Evolutionary conservation across 768 basidiomycete species (phyloP).

Genomic region (Tephrocybe sp.): DNA sequence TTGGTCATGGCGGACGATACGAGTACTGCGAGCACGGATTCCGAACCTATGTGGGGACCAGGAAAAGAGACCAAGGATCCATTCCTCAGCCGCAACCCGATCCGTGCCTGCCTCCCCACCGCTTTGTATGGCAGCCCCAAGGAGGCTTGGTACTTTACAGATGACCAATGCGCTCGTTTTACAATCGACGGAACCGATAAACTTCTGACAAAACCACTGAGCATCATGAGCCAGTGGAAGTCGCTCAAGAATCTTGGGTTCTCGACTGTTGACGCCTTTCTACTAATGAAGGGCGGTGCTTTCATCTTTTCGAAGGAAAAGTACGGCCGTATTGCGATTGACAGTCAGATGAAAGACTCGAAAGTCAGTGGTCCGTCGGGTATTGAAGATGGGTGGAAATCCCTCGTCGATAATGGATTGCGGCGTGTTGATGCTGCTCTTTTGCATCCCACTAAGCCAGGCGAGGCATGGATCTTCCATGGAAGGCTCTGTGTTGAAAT

Average conservation of each 20-base stretch:
- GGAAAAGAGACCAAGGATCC: not conserved
- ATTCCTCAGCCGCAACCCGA: not conserved
- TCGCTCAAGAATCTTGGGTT: conserved; percentile 1
- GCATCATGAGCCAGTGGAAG: not conserved
- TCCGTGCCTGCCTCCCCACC: not conserved
- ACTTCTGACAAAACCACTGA: not conserved
- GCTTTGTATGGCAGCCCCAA: not conserved
- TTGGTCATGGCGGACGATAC: not conserved
- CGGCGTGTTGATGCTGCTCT: not conserved
- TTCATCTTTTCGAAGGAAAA: conserved; percentile 2
- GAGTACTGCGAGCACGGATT: not conserved
- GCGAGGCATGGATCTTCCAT: conserved; percentile 4
- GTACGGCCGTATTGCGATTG: conserved; percentile 5
- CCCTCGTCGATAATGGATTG: not conserved
- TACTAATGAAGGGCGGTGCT: not conserved
- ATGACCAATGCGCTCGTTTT: not conserved
- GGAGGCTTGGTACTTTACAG: conserved; percentile 3
- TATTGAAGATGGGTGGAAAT: not conserved
- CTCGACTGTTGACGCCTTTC: conserved; percentile 1
- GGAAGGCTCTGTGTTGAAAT: not conserved
- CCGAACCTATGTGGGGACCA: conserved; percentile 1
- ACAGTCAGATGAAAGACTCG: not conserved
- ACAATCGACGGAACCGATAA: not conserved
- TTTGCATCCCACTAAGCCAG: not conserved
- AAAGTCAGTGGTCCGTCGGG: not conserved